These are phyloP conservation scores for Nymphaea thermarum DNA, from an alignment of 164 flowering plant genomes.

Conservation along the genomic window DNA sequence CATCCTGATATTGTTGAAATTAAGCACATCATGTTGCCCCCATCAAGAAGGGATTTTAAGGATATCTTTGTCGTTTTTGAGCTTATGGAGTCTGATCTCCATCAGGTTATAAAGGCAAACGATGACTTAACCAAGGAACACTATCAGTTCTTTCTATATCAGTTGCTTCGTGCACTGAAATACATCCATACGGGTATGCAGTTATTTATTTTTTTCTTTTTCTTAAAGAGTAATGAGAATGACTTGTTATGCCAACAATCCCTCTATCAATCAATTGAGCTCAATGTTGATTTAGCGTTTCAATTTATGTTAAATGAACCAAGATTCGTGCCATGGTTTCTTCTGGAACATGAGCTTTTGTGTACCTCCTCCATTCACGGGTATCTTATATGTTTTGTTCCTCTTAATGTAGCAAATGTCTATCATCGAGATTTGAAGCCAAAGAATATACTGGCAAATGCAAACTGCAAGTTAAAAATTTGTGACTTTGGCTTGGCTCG, in stretches of 20 bases:
- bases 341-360: background rate
- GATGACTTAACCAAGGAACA: conserved; percentile 82
- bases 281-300: too few relatives aligned
- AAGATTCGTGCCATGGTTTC: too few relatives aligned
- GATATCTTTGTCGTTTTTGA: conserved; percentile 94
- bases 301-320: too few relatives aligned
- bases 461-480: conserved; percentile 85
- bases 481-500: conserved; percentile 95
- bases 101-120: conserved; percentile 89
- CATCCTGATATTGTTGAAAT: conserved; percentile 96
- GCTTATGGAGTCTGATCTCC: conserved; percentile 94
- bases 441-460: conserved; percentile 89
- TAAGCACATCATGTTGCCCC: conserved; percentile 84
- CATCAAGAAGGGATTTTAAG: conserved; percentile 75
- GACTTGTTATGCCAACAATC: background rate
- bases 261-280: background rate
- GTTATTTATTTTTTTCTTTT: background rate
- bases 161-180: conserved; percentile 76
- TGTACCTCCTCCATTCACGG: background rate
- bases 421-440: conserved; percentile 92
- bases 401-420: conserved; percentile 27
- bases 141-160: conserved; percentile 88
- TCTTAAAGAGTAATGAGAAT: background rate
- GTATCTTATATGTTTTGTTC: background rate
- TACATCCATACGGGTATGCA: conserved; percentile 77